Conservation (phyloP, 306 rosid genomes). For the Luffa acutangula region DNA sequence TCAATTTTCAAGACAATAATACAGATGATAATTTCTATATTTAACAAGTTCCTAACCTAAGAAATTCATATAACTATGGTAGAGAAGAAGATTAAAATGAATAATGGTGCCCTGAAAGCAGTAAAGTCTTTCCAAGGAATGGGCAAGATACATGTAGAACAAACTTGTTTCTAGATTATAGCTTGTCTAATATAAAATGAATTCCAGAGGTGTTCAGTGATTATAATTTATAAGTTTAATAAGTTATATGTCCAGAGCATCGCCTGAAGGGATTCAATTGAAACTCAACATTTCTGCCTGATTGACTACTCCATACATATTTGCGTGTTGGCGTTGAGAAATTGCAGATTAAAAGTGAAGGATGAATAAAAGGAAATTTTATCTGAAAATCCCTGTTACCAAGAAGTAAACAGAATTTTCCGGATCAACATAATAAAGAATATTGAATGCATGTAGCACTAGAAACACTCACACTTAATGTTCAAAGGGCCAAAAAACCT, state of each 20-base stretch:
- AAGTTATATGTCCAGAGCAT: neutral
- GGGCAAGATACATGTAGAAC: neutral
- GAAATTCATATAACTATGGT: neutral
- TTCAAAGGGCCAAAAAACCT: neutral
- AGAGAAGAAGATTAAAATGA: neutral
- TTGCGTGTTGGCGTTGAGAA: neutral
- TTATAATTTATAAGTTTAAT: neutral
- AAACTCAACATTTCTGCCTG: neutral
- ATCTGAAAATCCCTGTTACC: neutral
- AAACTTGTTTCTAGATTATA: neutral
- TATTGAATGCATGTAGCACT: neutral
- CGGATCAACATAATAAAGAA: neutral
- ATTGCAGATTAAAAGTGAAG: neutral
- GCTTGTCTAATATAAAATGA: neutral
- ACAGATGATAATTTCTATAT: neutral
- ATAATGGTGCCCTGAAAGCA: neutral
- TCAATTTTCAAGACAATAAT: constrained; percentile 3
- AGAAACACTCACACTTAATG: neutral
- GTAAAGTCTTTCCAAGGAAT: neutral
- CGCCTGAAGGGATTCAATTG: neutral
- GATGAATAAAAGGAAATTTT: neutral
- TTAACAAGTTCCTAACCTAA: neutral
- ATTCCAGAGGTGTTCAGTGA: neutral
- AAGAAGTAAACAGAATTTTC: neutral
- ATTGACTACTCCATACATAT: neutral